phyloP scores from a whole-genome alignment of 805 yeast genomes.

The Cyberlindnera japonica region DNA sequence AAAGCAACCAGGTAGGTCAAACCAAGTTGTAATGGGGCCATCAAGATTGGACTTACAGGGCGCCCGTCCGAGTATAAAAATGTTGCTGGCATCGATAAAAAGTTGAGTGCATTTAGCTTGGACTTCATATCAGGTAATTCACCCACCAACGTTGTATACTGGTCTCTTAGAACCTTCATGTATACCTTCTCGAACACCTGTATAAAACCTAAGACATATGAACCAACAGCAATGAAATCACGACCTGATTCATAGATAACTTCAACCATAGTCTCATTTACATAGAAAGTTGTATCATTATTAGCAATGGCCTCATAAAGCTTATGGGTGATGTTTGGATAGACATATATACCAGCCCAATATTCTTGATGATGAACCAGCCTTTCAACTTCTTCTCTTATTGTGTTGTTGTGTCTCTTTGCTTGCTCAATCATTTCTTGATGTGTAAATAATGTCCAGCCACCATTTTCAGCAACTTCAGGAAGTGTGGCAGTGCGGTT shows the following conservation, averaged over 20 bases:
- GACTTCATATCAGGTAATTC: conserved; percentile 33
- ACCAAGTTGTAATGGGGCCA: conserved; percentile 72
- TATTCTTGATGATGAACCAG: conserved; percentile 49
- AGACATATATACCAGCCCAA: conserved; percentile 57
- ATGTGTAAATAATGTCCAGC: conserved; percentile 28
- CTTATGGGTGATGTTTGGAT: conserved; percentile 39
- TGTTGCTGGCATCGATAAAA: conserved; percentile 16
- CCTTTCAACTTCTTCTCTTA: conserved; percentile 36
- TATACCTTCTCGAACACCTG: conserved; percentile 38
- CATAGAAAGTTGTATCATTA: conserved; percentile 18
- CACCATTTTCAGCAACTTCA: conserved; percentile 19
- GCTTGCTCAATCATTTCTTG: conserved; percentile 24
- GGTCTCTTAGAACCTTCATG: conserved; percentile 2
- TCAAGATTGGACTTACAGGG: conserved; percentile 46
- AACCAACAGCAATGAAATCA: conserved; percentile 46
- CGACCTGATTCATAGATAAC: conserved; percentile 59
- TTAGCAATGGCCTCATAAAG: conserved; percentile 25
- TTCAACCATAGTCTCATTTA: conserved; percentile 29
- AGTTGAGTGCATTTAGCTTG: conserved; percentile 15
- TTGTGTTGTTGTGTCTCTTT: conserved; percentile 15
- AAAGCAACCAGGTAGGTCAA: conserved; percentile 64
- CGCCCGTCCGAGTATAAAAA: conserved; percentile 37
- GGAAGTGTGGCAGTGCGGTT: conserved; percentile 2
- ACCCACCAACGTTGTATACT: conserved; percentile 22
- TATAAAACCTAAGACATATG: conserved; percentile 42